A percentile compares a stretch with the other conserved stretches of the same genome.
Evolutionary conservation across 148 eudicot genomes (phyloP).

Genomic region (Camellia japonica): DNA sequence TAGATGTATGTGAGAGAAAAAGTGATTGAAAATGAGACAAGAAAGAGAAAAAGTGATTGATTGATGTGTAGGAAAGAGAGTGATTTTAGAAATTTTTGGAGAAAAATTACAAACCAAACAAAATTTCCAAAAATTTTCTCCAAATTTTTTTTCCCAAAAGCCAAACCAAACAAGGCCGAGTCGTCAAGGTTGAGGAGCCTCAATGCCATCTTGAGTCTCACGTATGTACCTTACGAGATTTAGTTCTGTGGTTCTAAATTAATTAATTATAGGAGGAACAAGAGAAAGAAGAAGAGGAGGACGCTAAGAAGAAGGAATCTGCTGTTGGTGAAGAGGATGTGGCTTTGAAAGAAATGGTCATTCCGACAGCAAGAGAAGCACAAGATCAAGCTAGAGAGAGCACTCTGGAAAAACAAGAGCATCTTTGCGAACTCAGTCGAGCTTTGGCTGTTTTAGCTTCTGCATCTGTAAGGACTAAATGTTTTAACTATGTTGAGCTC

Average conservation of each 20-base stretch:
- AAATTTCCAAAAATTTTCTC: too few species aligned
- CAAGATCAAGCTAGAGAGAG: slow-evolving; percentile 60
- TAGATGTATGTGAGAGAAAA: too few species aligned
- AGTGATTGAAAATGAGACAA: too few species aligned
- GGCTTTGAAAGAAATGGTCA: slow-evolving; percentile 65
- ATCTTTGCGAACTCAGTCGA: slow-evolving; percentile 83
- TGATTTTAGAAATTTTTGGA: too few species aligned
- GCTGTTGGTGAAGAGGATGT: slow-evolving; percentile 44
- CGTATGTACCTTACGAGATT: neutral
- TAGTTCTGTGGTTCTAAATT: neutral
- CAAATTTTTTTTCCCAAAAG: too few species aligned
- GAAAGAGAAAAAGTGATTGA: too few species aligned
- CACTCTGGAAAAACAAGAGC: slow-evolving; percentile 63
- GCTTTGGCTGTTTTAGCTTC: slow-evolving; percentile 96
- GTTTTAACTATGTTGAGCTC: neutral
- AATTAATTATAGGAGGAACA: slow-evolving; percentile 59
- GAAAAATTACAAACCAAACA: too few species aligned
- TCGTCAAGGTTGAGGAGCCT: neutral
- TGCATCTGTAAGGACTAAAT: slow-evolving; percentile 65
- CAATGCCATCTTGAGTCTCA: neutral
- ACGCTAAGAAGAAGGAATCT: slow-evolving; percentile 49
- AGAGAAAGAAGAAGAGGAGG: slow-evolving; percentile 54
- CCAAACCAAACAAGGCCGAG: neutral
- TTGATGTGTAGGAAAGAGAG: too few species aligned
- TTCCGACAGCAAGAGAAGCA: slow-evolving; percentile 63